Conservation (phyloP, 768 basidiomycete genomes). For the Baorangia bicolor region DNA sequence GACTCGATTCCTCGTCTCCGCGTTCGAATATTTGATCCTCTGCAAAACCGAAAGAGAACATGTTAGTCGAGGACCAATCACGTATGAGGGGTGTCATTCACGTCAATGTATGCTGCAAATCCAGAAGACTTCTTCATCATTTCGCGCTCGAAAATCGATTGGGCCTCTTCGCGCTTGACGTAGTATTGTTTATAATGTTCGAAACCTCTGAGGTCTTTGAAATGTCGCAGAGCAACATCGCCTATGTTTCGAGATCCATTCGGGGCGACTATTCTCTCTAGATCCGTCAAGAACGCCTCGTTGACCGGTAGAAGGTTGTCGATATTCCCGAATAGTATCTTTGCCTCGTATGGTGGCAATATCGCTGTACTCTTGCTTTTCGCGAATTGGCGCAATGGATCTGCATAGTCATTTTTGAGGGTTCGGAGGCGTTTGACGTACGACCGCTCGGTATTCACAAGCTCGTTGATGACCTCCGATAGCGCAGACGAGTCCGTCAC, state of each 20-base stretch:
- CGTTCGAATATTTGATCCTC: constrained; percentile 84
- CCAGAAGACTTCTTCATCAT: constrained; percentile 75
- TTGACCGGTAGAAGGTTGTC: constrained; percentile 89
- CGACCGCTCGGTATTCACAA: constrained; percentile 84
- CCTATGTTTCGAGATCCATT: constrained; percentile 63
- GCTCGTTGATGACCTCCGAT: constrained; percentile 76
- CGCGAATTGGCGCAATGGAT: constrained; percentile 86
- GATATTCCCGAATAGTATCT: constrained; percentile 90
- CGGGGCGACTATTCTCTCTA: constrained; percentile 76
- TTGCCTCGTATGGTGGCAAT: constrained; percentile 87
- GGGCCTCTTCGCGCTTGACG: constrained; percentile 90
- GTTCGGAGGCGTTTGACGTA: constrained; percentile 83
- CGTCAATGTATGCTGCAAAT: constrained; percentile 87
- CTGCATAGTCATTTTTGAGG: constrained; percentile 86
- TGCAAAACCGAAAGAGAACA: constrained; percentile 28
- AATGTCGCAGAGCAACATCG: constrained; percentile 83
- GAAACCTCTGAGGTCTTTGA: constrained; percentile 80
- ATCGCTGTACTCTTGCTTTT: constrained; percentile 83
- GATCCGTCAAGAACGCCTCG: constrained; percentile 77
- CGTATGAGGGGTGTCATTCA: constrained; percentile 40
- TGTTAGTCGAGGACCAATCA: constrained; percentile 11
- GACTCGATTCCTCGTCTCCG: constrained; percentile 74
- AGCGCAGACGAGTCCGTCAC: constrained; percentile 66
- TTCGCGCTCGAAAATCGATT: constrained; percentile 82
- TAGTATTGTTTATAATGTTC: constrained; percentile 93